Base-by-base conservation (phyloP, 495 filamentous ascomycete genomes). In the Penicillium argentinense region DNA sequence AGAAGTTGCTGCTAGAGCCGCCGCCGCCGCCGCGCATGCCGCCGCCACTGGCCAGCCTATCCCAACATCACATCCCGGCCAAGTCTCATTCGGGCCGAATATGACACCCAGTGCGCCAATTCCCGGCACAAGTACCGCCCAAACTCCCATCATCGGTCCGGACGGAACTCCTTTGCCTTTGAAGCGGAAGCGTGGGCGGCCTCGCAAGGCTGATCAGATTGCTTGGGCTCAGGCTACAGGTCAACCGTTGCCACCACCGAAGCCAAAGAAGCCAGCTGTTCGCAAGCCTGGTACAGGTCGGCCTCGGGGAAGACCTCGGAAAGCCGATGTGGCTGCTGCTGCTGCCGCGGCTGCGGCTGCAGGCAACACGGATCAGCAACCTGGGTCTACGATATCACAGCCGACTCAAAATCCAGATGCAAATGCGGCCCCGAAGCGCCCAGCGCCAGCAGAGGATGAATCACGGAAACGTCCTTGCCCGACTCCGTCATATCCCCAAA, bases 111-210 rank as follows among this genome's bases (percentile, higher is more conserved):
- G 34, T 14, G 46, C 36, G 9, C 40, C 48, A 29, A 49, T 46
- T 14, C 17, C 42, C 5, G 39, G 42, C 5, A 27, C 55, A 2
- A 33, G 16, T 5, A 45, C 47, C 4, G 53, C 45, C 17, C 57
- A 45, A 37, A 46, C 39, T 7, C 52, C 56, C 17, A 58, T 64
- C 1, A 51, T 67, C 7, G 59, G 53, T 12, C 57, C 67, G 2
- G 67, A 72, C 38, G 68, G 68, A 6, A 69, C 59, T 17, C 54
- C 60, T 12, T 49, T 64, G 12, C 60, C 64, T 11, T 22, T 59
- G 18, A 72, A 72, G 40, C 63, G 67, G 14, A 60, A 68, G 26
- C 69, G 69, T 33, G 69, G 69, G 19, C 67, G 69, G 21, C 69
- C 69, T 5, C 63, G 69, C 46, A 72, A 72, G 46, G 62, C 65